Conservation (phyloP, 1,284 basidiomycete genomes). For the Trametes sp. region DNA sequence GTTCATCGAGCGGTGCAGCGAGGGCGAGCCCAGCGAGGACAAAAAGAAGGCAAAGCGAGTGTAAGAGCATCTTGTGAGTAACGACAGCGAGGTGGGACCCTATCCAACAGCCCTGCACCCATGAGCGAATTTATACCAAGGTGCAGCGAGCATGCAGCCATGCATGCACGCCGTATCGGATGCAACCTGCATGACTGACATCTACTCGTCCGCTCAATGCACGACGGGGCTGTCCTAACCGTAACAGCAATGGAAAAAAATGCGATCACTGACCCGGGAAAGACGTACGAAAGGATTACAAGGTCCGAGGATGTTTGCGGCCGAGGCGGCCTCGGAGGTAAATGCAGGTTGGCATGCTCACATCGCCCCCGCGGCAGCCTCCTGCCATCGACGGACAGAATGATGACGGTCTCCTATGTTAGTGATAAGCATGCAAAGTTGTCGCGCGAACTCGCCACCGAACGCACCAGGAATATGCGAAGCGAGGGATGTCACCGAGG, state of each 20-base stretch:
- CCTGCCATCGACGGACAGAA: too few species aligned
- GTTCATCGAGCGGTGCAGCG: constrained; percentile 19
- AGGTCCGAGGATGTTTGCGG: constrained; percentile 9
- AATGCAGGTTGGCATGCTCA: constrained; percentile 23
- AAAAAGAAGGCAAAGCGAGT: constrained; percentile 17
- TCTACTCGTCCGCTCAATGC: constrained; percentile 11
- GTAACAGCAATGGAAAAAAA: constrained; percentile 8
- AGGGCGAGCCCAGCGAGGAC: constrained; percentile 8
- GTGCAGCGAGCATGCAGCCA: not conserved
- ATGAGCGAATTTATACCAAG: constrained; percentile 10
- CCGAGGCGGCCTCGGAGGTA: too few species aligned
- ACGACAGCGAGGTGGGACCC: constrained; percentile 3
- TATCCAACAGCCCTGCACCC: not conserved
- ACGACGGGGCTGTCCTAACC: not conserved
- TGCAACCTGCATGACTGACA: constrained; percentile 12
- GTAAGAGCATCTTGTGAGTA: constrained; percentile 19
- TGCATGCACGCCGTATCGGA: not conserved
- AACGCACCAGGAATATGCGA: not conserved
- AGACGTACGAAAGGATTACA: constrained; percentile 13
- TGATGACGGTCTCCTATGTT: not conserved
- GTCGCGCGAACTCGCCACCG: constrained; percentile 2
- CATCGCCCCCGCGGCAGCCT: constrained; percentile 13
- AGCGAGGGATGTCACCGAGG: not conserved
- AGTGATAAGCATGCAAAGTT: constrained; percentile 4
- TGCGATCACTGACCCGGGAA: constrained; percentile 4